Evolutionary conservation across 225 moss, liverwort and hornwort genomes (phyloP).

Genomic region (Ulota crispa): DNA sequence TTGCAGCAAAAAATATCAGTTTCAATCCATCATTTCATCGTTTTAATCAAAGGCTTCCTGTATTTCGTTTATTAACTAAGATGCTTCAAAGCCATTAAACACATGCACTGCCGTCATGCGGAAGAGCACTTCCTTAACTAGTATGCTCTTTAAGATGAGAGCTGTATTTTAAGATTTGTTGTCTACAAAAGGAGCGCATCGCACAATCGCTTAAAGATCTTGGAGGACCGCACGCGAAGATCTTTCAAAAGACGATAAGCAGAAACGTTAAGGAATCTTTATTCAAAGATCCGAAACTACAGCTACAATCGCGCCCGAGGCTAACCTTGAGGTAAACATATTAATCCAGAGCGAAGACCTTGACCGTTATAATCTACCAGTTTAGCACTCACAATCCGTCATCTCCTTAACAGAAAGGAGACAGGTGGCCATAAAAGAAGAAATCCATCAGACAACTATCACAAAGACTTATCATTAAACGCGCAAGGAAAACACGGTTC

Average conservation of each 20-base stretch:
- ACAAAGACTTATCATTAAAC: rapidly evolving
- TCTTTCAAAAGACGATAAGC: rapidly evolving
- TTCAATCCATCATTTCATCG: too few species aligned
- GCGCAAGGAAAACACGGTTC: neutral
- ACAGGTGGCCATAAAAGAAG: rapidly evolving
- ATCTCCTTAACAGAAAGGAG: rapidly evolving
- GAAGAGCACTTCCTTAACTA: too few species aligned
- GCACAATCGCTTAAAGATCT: too few species aligned
- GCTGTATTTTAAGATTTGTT: too few species aligned
- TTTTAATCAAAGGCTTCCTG: rapidly evolving
- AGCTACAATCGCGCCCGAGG: neutral
- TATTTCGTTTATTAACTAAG: rapidly evolving
- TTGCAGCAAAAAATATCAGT: neutral
- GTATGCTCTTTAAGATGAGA: rapidly evolving
- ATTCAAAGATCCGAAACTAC: rapidly evolving
- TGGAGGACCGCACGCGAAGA: too few species aligned
- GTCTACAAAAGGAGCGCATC: too few species aligned
- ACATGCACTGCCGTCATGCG: too few species aligned
- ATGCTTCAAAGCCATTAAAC: too few species aligned
- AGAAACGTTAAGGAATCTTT: rapidly evolving
- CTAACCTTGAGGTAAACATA: rapidly evolving
- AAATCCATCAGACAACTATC: too few species aligned
- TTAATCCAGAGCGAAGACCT: too few species aligned
- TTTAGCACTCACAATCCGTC: neutral
- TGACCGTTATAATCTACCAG: too few species aligned